These are phyloP conservation scores for Helianthus tuberosus DNA, from an alignment of 129 eudicot genomes.

Conservation along the genomic window DNA sequence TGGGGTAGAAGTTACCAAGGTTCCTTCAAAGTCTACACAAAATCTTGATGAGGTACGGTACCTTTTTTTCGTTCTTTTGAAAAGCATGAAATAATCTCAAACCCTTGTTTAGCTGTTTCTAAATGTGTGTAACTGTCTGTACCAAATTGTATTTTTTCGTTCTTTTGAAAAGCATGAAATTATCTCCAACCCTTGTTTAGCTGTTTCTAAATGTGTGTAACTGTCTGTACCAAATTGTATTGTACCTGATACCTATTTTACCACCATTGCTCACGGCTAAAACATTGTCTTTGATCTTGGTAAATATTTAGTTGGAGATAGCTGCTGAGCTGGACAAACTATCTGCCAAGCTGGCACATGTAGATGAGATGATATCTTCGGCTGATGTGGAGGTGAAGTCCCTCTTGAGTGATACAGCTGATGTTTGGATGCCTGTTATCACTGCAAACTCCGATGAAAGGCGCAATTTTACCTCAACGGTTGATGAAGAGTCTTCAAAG, in stretches of 20 bases:
- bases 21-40: slow-evolving; percentile 68
- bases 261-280: neutral
- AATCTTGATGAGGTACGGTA: slow-evolving; percentile 64
- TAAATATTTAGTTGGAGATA: slow-evolving; percentile 57
- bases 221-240: no score
- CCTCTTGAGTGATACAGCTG: slow-evolving; percentile 84
- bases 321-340: slow-evolving; percentile 82
- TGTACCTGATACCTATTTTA: neutral
- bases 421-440: slow-evolving; percentile 93
- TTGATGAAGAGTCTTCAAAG: slow-evolving; percentile 27
- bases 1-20: slow-evolving; percentile 79
- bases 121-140: neutral
- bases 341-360: slow-evolving; percentile 81
- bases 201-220: neutral
- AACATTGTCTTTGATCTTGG: neutral
- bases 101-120: neutral
- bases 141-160: no score
- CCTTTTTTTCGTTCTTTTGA: neutral
- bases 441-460: slow-evolving; percentile 89
- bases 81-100: neutral
- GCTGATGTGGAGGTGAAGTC: slow-evolving; percentile 80
- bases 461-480: slow-evolving; percentile 53
- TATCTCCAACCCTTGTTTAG: neutral
- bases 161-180: neutral
- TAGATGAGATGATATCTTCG: slow-evolving; percentile 91